Evolutionary conservation across 768 basidiomycete genomes (phyloP).

Genomic region (Podaxis mareebaensis): DNA sequence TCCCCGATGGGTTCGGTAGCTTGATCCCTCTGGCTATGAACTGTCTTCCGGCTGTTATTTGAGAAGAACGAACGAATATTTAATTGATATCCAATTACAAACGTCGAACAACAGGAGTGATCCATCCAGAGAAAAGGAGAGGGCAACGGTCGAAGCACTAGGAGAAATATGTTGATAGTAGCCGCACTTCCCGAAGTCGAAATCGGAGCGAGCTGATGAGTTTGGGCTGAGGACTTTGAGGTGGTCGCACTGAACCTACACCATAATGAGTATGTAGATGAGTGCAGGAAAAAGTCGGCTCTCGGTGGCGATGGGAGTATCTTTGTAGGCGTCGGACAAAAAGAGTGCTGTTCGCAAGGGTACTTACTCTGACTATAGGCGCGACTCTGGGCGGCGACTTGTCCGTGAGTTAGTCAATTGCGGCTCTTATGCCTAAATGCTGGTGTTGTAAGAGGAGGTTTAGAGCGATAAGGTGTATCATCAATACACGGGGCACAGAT

Average conservation of each 20-base stretch:
- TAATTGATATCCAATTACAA: too few relatives aligned
- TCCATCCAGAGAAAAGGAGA: too few relatives aligned
- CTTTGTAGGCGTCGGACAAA: neutral
- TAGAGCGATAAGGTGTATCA: neutral
- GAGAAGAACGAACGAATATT: too few relatives aligned
- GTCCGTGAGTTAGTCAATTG: neutral
- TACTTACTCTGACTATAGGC: neutral
- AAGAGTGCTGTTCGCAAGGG: neutral
- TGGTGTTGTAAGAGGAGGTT: neutral
- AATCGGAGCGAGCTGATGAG: neutral
- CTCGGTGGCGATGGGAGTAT: neutral
- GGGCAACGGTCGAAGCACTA: too few relatives aligned
- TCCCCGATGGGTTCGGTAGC: too few relatives aligned
- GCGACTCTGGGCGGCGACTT: neutral
- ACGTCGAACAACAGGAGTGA: too few relatives aligned
- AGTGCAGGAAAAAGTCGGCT: neutral
- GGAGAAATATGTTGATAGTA: too few relatives aligned
- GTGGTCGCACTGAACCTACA: neutral
- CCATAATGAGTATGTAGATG: neutral
- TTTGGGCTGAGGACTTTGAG: neutral
- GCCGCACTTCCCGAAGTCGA: neutral
- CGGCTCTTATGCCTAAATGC: neutral
- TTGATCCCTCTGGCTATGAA: too few relatives aligned
- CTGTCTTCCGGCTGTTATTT: too few relatives aligned
- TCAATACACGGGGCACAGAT: neutral